Conservation (phyloP, 176 grass and related monocot genomes). For the Triticum timopheevii region DNA sequence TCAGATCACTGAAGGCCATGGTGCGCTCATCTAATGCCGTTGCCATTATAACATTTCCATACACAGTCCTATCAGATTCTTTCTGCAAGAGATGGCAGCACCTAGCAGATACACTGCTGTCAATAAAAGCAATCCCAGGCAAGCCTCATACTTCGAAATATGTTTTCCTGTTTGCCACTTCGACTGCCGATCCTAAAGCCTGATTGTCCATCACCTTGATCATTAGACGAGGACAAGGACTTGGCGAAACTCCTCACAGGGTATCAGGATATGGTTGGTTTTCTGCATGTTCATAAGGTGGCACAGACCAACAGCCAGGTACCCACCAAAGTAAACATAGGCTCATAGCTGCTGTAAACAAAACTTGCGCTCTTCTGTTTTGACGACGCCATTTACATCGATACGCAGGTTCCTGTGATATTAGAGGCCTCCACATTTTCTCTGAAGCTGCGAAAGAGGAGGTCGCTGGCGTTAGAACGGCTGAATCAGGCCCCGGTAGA, state of each 20-base stretch:
- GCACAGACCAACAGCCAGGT: constrained; percentile 87
- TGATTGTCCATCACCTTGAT: background rate
- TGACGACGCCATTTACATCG: constrained; percentile 5
- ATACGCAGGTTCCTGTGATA: constrained; percentile 72
- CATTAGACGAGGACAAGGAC: constrained; percentile 93
- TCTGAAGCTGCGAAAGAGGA: constrained; percentile 73
- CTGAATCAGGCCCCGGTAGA: constrained; percentile 92
- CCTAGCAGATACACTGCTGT: constrained; percentile 81
- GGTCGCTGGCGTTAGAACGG: constrained; percentile 70
- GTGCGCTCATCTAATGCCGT: constrained; percentile 62
- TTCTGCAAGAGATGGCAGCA: constrained; percentile 96
- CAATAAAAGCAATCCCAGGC: constrained; percentile 87
- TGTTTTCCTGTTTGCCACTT: background rate
- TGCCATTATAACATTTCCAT: constrained; percentile 82
- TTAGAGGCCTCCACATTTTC: constrained; percentile 82
- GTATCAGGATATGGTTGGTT: constrained; percentile 93
- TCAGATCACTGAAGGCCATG: constrained; percentile 72
- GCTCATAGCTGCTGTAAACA: background rate
- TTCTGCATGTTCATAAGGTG: constrained; percentile 92
- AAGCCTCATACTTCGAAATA: constrained; percentile 2
- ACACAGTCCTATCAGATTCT: constrained; percentile 53
- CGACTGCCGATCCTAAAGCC: background rate
- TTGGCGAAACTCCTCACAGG: constrained; percentile 78
- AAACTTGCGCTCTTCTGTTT: background rate
- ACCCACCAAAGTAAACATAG: background rate